These are phyloP conservation scores for Peniophora sp. DNA, from an alignment of 1,284 basidiomycete genomes.

Conservation along the genomic window DNA sequence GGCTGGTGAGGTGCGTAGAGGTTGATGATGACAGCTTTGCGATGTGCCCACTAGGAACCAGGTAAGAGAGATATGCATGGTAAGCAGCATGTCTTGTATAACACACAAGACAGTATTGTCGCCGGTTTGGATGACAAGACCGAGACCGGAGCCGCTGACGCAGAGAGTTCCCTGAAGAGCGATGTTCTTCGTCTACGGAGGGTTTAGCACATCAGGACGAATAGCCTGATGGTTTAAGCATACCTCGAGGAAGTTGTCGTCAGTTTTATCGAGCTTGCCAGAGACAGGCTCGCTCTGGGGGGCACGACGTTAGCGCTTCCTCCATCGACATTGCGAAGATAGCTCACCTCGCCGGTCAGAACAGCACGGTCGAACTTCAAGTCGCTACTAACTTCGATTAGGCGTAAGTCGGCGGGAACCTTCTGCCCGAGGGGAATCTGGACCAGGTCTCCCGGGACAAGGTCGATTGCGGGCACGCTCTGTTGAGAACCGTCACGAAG, in stretches of 20 bases:
- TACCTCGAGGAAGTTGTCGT: constrained; percentile 29
- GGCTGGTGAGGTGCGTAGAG: constrained; percentile 30
- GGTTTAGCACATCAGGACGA: neutral
- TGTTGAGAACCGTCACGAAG: constrained; percentile 32
- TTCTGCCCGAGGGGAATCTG: constrained; percentile 50
- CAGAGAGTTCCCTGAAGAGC: constrained; percentile 58
- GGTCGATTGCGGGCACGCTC: constrained; percentile 42
- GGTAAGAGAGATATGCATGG: neutral
- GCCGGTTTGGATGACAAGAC: constrained; percentile 47
- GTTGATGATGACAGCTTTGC: constrained; percentile 43
- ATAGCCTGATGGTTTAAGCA: constrained; percentile 4
- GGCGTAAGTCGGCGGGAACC: constrained; percentile 63
- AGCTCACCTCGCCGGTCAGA: constrained; percentile 44
- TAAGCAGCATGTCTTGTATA: neutral
- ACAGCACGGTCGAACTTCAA: constrained; percentile 52
- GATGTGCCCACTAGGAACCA: constrained; percentile 38
- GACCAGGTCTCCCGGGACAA: constrained; percentile 61
- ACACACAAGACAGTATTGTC: constrained; percentile 42
- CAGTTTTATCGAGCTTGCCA: constrained; percentile 31
- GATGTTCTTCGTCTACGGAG: constrained; percentile 42
- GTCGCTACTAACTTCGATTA: constrained; percentile 50
- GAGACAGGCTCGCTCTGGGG: constrained; percentile 29
- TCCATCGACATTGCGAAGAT: neutral
- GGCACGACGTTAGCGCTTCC: neutral
- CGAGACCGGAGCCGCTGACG: constrained; percentile 45